These are phyloP conservation scores for Geosmithia putterillii DNA, from an alignment of 2,329 filamentous ascomycete species.

Conservation along the genomic window DNA sequence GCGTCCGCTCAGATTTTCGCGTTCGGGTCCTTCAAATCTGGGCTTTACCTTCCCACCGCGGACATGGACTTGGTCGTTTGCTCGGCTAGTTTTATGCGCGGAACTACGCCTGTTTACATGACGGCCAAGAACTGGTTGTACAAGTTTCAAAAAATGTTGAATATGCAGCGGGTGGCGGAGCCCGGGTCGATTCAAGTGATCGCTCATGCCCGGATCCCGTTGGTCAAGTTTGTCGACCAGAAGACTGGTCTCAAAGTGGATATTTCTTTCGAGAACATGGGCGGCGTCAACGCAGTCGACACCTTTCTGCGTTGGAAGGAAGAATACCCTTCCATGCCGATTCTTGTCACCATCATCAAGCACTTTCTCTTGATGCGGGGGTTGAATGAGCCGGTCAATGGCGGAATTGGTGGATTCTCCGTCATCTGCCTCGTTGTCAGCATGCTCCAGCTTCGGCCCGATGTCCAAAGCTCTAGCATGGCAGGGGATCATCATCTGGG, in stretches of 20 bases:
- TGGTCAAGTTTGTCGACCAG: conserved; percentile 81
- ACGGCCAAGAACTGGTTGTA: conserved; percentile 44
- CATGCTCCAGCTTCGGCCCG: conserved; percentile 70
- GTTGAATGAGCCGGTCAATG: conserved; percentile 81
- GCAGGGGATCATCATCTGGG: conserved; percentile 58
- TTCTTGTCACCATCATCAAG: conserved; percentile 79
- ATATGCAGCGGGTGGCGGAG: conserved; percentile 41
- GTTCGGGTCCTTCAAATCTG: conserved; percentile 93
- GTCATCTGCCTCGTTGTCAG: conserved; percentile 89
- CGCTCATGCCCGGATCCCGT: conserved; percentile 66
- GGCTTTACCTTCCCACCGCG: conserved; percentile 56
- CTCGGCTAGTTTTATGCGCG: conserved; percentile 41
- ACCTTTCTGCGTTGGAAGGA: conserved; percentile 74
- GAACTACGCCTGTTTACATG: conserved; percentile 33
- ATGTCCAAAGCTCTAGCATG: conserved; percentile 49
- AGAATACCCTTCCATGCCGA: conserved; percentile 72
- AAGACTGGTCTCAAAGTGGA: conserved; percentile 75
- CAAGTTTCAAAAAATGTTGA: conserved; percentile 49
- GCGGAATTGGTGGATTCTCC: conserved; percentile 87
- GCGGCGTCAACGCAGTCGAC: conserved; percentile 65
- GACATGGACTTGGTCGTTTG: conserved; percentile 92
- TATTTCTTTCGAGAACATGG: conserved; percentile 86
- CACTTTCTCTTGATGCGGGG: conserved; percentile 84
- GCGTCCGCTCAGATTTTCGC: conserved; percentile 51
- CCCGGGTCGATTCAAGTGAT: conserved; percentile 55